Conservation (phyloP, 2,329 filamentous ascomycete species). For the Trichoderma sp. region DNA sequence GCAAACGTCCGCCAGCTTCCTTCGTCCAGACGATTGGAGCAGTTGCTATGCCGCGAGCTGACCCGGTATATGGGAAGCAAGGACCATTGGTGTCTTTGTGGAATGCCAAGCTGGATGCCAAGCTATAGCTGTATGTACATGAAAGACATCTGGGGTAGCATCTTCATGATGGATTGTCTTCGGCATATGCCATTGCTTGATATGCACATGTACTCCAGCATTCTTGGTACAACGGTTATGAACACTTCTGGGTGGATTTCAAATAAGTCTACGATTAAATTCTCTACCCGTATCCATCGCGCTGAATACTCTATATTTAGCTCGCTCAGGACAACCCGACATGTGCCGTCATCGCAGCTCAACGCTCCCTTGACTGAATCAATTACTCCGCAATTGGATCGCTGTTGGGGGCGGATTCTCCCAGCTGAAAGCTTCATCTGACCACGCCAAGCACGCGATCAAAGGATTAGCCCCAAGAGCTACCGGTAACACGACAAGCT, state of each 20-base stretch:
- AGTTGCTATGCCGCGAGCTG: not conserved
- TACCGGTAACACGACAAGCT: not conserved
- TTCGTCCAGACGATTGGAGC: not conserved
- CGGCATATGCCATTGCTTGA: too few relatives aligned
- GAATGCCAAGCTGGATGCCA: not conserved
- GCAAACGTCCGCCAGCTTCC: not conserved
- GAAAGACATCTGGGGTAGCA: not conserved
- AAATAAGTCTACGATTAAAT: not conserved
- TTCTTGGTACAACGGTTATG: not conserved
- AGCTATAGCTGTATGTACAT: not conserved
- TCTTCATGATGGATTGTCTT: not conserved
- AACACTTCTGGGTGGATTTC: not conserved
- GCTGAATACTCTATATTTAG: not conserved
- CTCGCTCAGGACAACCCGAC: not conserved
- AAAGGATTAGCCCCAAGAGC: not conserved
- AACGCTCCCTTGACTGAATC: not conserved
- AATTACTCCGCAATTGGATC: not conserved
- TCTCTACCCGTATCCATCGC: not conserved
- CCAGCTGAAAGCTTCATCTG: slow-evolving; percentile 12
- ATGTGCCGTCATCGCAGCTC: not conserved
- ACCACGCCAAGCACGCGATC: not conserved
- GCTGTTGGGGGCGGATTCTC: not conserved
- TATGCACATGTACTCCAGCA: not conserved
- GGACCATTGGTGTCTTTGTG: not conserved
- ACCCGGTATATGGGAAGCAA: not conserved